These are phyloP conservation scores for Oleoguttula mirabilis DNA, from an alignment of 495 filamentous ascomycete species.

Conservation along the genomic window DNA sequence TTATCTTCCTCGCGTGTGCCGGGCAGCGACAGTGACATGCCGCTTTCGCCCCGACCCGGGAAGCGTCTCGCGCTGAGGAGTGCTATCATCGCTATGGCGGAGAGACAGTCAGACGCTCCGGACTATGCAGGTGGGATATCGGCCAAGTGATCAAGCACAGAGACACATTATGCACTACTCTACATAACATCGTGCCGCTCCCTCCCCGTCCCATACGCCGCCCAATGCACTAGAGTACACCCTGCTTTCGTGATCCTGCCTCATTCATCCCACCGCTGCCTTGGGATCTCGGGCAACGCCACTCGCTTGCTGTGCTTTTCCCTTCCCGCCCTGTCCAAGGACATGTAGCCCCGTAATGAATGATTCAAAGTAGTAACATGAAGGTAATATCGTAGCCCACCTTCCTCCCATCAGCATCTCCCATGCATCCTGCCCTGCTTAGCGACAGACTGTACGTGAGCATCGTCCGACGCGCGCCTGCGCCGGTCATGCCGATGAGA, in stretches of 20 bases:
- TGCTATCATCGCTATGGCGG: too few species aligned
- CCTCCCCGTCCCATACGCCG: neutral
- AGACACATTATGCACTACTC: constrained; percentile 14
- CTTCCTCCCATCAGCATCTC: neutral
- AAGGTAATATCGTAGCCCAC: neutral
- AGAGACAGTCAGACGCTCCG: too few species aligned
- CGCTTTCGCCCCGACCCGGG: too few species aligned
- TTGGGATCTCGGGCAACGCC: neutral
- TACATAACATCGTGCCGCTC: constrained; percentile 2
- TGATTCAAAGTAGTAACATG: neutral
- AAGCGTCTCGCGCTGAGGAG: too few species aligned
- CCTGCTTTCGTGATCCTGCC: constrained; percentile 6
- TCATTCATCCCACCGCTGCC: neutral
- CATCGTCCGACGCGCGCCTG: neutral
- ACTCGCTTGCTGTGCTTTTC: neutral
- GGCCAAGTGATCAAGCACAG: too few species aligned
- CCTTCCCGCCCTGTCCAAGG: neutral
- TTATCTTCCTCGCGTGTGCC: too few species aligned
- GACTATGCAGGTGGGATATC: too few species aligned
- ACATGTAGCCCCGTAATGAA: neutral
- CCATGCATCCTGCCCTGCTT: neutral
- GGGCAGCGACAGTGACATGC: too few species aligned
- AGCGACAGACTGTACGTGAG: neutral
- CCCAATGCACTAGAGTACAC: constrained; percentile 3
- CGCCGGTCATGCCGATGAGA: neutral